A percentile compares a stretch with the other conserved stretches of the same genome.
Evolutionary conservation across 441 rosid species (phyloP).

Genomic region (Brassica hybrid): DNA sequence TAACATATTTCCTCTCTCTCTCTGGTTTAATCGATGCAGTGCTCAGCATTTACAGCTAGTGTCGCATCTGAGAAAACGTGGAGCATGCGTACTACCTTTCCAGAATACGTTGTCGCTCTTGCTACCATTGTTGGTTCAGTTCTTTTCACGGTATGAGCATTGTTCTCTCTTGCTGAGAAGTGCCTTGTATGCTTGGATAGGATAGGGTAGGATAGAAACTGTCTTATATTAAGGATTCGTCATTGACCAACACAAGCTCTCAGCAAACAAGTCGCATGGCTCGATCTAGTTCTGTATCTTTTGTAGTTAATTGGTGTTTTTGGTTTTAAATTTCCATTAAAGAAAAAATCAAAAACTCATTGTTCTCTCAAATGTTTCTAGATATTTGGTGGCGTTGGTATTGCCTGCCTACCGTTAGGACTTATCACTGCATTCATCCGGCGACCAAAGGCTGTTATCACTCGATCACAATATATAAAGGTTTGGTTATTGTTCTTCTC

Average conservation of each 20-base stretch:
- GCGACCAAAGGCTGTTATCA: slow-evolving; percentile 98
- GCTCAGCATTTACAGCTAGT: slow-evolving; percentile 78
- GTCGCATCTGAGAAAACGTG: slow-evolving; percentile 93
- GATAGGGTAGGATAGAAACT: background rate
- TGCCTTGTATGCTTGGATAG: slow-evolving; percentile 10
- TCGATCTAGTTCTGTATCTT: background rate
- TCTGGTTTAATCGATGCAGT: slow-evolving; percentile 54
- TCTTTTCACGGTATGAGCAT: slow-evolving; percentile 78
- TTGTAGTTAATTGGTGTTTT: too few relatives aligned
- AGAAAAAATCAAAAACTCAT: background rate
- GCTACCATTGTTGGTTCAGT: slow-evolving; percentile 98
- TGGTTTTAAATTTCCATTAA: too few relatives aligned
- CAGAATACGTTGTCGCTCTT: slow-evolving; percentile 98
- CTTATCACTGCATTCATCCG: slow-evolving; percentile 90
- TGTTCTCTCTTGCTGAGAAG: slow-evolving; percentile 26
- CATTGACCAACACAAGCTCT: slow-evolving; percentile 22
- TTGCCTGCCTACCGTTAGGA: slow-evolving; percentile 91
- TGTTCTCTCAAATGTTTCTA: slow-evolving; percentile 42
- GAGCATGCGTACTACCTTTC: slow-evolving; percentile 94
- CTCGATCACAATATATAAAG: slow-evolving; percentile 97
- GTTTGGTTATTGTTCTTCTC: slow-evolving; percentile 43
- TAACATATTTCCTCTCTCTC: slow-evolving; percentile 17
- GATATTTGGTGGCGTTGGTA: slow-evolving; percentile 99
- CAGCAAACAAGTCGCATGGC: slow-evolving; percentile 14
- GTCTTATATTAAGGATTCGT: slow-evolving; percentile 11